Evolutionary conservation across 139 green algal genomes (phyloP), one percentile per base, ranked within the genome.

Genomic region (Volvox reticuliferus): DNA sequence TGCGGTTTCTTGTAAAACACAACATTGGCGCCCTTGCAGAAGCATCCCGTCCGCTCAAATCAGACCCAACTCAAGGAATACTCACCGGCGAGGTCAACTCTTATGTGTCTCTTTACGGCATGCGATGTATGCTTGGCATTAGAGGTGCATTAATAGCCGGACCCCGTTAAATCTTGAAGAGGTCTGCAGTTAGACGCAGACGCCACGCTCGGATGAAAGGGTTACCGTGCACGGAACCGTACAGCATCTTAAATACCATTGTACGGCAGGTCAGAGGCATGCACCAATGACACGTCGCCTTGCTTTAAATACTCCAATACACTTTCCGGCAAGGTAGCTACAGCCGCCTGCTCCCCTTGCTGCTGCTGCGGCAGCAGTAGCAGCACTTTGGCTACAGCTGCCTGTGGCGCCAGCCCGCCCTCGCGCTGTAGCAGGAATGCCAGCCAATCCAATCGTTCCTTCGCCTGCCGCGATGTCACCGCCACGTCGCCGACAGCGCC

Each of bases 391-490:
- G 32, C 78, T 20, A 84, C 30, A 1, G 30, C 75, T 35, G 75
- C 75, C 24, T 61, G 32, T 44, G 78, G 36, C 78, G 14, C 78
- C 30, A 63, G 28, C 44, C 55, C 79, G 26, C 79, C 79, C 0
- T 28, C 50, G 32, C n/a, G 50, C 26, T 26, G 30, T 33, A 78
- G 18, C 62, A 87, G 61, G 18, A 77, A 77, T 5, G 22, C 61
- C 30, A 61, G 32, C 81, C 81, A 87, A 33, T 87, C 62, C 61
- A 87, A 63, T 21, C 62, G 81, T 63, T 87, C 81, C 81, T 87
- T 87, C 20, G 81, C 81, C 30, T 77, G 62, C 21, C 61, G 55
- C 21, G 32, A 55, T 28, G 16, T n/a, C 79, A 24, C 79, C 12
- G 55, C 79, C 26, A 44, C 55, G 26, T 33, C 13, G 26, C 50